Evolutionary conservation across 2,329 filamentous ascomycete species (phyloP), one percentile per base, ranked within the genome.

Genomic region (Neofusicoccum umdonicola): DNA sequence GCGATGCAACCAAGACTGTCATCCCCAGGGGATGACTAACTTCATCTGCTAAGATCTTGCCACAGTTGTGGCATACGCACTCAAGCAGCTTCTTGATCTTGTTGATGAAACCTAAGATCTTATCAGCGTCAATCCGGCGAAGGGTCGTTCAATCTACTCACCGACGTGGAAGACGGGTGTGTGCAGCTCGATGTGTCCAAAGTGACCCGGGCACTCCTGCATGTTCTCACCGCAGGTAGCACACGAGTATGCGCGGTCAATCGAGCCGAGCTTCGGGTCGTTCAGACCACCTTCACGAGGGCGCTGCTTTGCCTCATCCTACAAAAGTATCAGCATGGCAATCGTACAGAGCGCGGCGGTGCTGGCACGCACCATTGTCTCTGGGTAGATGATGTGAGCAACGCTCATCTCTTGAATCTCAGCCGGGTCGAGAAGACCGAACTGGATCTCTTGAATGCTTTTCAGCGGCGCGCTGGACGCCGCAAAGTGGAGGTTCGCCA

Each of bases 371-470:
- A 85, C 84, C 95, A 99, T 97, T 34, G 95, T 98, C 83, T 99
- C 95, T n/a, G 95, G 93, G 77, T 97, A 98, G 78, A 95, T 87
- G 77, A 99, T 94, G 78, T 97, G 92, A 71, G 89, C 91, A 68
- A 98, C 94, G 80, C 93, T 97, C 92, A 98, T 96, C 74, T 90
- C 93, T 84, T 99, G 98, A 81, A 98, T 97, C 83, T 99, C 96
- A 78, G 99, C 95, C 31, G 95, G 95, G 41, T 95, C 96, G 80
- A 99, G 87, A 77, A 99, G 87, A 76, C 95, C 95, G 77, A 99
- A 99, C 84, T 99, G 96, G 73, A 99, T 97, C 85, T 99, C 96
- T 85, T 97, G 90, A 74, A 99, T 93, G 70, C 91, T 96, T 85
- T 95, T 94, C 86, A 98, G 86, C 79, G 93, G 93, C 87, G 91